Evolutionary conservation across 306 rosid species (phyloP).

Genomic region (Cucumis hystrix): DNA sequence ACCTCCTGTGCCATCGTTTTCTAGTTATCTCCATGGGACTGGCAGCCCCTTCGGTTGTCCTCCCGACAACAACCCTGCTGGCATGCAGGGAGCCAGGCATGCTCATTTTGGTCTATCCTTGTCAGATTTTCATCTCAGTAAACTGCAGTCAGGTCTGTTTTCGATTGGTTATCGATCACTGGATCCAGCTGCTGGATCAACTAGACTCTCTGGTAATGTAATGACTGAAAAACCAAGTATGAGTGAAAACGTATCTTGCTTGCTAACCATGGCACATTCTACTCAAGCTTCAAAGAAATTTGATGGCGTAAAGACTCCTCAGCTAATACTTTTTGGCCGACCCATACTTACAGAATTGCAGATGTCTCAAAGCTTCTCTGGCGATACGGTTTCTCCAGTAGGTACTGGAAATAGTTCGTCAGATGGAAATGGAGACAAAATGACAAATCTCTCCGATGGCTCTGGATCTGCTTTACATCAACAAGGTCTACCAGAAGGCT

Average conservation of each 20-base stretch:
- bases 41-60: conserved; percentile 48
- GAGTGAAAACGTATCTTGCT: conserved; percentile 57
- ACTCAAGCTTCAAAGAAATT: conserved; percentile 32
- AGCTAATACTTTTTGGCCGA: conserved; percentile 67
- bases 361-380: conserved; percentile 54
- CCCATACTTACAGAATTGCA: conserved; percentile 66
- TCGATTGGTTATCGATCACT: conserved; percentile 34
- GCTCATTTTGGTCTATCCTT: conserved; percentile 65
- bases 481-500: conserved; percentile 27
- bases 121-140: conserved; percentile 55
- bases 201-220: conserved; percentile 23
- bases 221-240: conserved; percentile 34
- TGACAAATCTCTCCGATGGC: conserved; percentile 28
- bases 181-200: conserved; percentile 29
- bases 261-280: conserved; percentile 49
- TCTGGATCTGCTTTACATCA: conserved; percentile 47
- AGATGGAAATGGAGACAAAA: conserved; percentile 51
- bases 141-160: conserved; percentile 52
- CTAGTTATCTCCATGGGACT: conserved; percentile 45
- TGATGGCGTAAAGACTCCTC: conserved; percentile 42
- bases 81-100: conserved; percentile 99
- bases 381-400: conserved; percentile 52
- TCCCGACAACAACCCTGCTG: conserved; percentile 87
- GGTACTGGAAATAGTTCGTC: conserved; percentile 46
- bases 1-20: conserved; percentile 35